Conservation (phyloP, 148 eudicot genomes). For the Oxyria digyna region DNA sequence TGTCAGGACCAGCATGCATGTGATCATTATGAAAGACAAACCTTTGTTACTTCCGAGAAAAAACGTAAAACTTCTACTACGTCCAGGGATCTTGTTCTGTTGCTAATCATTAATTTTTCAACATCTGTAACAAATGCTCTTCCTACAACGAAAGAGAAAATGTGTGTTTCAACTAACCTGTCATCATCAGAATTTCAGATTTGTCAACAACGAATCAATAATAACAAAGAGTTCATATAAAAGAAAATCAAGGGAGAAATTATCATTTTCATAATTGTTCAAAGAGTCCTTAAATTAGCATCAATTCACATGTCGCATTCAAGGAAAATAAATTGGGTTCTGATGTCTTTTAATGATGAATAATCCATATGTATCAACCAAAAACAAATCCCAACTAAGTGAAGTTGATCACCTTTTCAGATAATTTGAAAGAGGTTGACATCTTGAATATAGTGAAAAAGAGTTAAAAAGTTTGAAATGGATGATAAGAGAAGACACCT, state of each 20-base stretch:
- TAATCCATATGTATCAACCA: not conserved
- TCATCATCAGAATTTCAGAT: constrained; percentile 18
- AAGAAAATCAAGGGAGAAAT: not conserved
- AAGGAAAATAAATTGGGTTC: not conserved
- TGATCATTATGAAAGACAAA: constrained; percentile 16
- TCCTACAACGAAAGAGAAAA: constrained; percentile 98
- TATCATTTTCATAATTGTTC: not conserved
- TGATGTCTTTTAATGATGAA: not conserved
- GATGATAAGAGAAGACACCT: not conserved
- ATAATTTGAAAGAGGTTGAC: not conserved
- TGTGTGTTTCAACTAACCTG: constrained; percentile 99
- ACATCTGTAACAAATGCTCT: constrained; percentile 99
- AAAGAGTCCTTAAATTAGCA: not conserved
- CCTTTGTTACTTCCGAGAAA: constrained; percentile 79
- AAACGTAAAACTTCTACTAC: constrained; percentile 51
- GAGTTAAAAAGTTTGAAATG: not conserved
- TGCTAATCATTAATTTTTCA: constrained; percentile 87
- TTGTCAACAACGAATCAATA: constrained; percentile 7
- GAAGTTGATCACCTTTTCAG: not conserved
- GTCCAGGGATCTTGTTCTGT: constrained; percentile 76
- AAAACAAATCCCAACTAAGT: not conserved
- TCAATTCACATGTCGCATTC: not conserved
- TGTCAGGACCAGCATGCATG: not conserved
- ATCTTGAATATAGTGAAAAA: not conserved
- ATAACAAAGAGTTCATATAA: not conserved